These are phyloP conservation scores for Hydrangea macrophylla DNA, from an alignment of 148 eudicot species.

Conservation along the genomic window DNA sequence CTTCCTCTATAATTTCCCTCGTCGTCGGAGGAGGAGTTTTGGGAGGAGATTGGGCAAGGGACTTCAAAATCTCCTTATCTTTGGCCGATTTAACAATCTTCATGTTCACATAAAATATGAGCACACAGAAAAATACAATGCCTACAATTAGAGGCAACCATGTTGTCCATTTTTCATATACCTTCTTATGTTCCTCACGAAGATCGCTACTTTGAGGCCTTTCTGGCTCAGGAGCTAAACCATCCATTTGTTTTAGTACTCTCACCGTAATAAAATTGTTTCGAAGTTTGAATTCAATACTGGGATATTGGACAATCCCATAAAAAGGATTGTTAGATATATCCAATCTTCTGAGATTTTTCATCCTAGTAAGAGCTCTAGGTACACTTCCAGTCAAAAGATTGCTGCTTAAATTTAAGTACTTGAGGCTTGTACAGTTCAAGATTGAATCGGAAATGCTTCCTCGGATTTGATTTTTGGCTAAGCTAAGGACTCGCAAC, in stretches of 20 bases:
- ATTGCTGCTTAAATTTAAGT: constrained; percentile 27
- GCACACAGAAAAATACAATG: constrained; percentile 4
- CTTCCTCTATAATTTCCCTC: constrained; percentile 20
- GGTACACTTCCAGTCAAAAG: constrained; percentile 24
- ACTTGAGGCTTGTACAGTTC: constrained; percentile 17
- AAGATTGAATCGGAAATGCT: constrained; percentile 19
- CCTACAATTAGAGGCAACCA: constrained; percentile 14
- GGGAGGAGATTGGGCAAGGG: not conserved
- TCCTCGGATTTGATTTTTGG: constrained; percentile 24
- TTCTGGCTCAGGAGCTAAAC: not conserved
- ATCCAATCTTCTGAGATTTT: constrained; percentile 18
- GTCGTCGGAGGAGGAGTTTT: constrained; percentile 12
- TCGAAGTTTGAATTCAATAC: not conserved
- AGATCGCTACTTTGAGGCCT: not conserved
- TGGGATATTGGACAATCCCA: not conserved
- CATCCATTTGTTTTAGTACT: too few species aligned
- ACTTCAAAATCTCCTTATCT: constrained; percentile 11
- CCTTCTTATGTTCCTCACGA: not conserved
- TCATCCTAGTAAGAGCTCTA: constrained; percentile 21
- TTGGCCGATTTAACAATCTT: constrained; percentile 4
- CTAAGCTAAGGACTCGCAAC: constrained; percentile 24
- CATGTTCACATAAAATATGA: constrained; percentile 9
- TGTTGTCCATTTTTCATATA: constrained; percentile 4
- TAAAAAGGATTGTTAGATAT: constrained; percentile 21
- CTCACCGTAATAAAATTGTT: not conserved